Evolutionary conservation across 345 rosid species (phyloP), one percentile per base, ranked within the genome.

Genomic region (Streptanthus diversifolius): DNA sequence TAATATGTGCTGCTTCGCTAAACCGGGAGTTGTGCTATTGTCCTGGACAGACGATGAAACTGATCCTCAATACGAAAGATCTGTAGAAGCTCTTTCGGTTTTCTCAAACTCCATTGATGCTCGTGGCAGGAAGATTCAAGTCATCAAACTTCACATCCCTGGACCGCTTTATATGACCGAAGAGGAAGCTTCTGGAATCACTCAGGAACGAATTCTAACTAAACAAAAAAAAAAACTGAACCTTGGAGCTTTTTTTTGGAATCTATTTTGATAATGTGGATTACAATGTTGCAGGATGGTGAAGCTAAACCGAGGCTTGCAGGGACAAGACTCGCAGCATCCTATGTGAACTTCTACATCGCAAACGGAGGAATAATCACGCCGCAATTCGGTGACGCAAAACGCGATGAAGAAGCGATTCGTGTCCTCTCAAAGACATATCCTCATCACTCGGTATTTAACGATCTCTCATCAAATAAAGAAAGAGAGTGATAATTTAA

Each of bases 1-100:
- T 77, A 95, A 90, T 74, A 87, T 91, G 92, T 91, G 98, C 80
- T 95, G 99, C 78, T 95, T 95, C 68, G 91, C 69, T 7, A 87
- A 78, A 84, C 99, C 98, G 4, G 95, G 96, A 69, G 92, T 83
- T 60, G 97, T 95, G 63, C 68, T 95, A 66, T 62, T 91, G 69
- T 85, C 98, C 2, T 95, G 96, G 96, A 89, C 86, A 21, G 90
- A 90, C 39, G 87, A 87, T 62, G 66, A 82, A 79, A 70, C 69
- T 0, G 99, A 95, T 71, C 90, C 83, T 61, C 99, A 91, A 22
- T 85, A 85, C 60, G 87, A 87, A 72, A 79, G 90, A 63, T 82
- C 98, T 3, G 5, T 67, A 0, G 93, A 91, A 80, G 98, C 96
- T 27, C 82, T 81, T 15, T 67, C 78, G 37, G 71, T 87, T 63